Evolutionary conservation across 352 stramenopile species (phyloP).

Genomic region (Globisporangium megalacanthum): DNA sequence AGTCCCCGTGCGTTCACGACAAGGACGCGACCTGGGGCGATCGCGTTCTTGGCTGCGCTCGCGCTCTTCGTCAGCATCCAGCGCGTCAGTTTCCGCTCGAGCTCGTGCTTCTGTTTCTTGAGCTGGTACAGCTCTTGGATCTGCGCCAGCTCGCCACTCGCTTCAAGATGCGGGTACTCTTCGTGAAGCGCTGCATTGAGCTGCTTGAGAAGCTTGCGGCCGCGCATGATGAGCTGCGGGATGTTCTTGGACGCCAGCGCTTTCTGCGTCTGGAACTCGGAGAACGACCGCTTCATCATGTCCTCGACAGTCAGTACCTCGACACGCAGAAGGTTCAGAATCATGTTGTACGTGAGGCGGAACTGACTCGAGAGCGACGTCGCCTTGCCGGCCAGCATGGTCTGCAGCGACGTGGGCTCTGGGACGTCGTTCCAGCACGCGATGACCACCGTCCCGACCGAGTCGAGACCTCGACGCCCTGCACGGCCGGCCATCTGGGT

Average conservation of each 20-base stretch:
- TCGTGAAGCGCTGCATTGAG: conserved; percentile 43
- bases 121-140: conserved; percentile 70
- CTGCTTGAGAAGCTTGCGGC: conserved; percentile 40
- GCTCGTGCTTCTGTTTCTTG: conserved; percentile 59
- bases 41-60: conserved; percentile 50
- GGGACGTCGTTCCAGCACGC: conserved; percentile 98
- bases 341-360: conserved; percentile 98
- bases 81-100: conserved; percentile 68
- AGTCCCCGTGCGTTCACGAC: conserved; percentile 65
- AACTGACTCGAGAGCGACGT: conserved; percentile 97
- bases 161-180: conserved; percentile 59
- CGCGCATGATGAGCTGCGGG: conserved; percentile 65
- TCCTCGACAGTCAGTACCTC: conserved; percentile 88
- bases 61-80: conserved; percentile 68
- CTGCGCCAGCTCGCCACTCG: conserved; percentile 45
- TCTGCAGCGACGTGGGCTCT: conserved; percentile 89
- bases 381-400: conserved; percentile 94
- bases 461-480: conserved; percentile 95
- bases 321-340: conserved; percentile 94
- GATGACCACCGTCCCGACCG: conserved; percentile 96
- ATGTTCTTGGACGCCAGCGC: conserved; percentile 74
- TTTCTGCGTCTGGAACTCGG: conserved; percentile 94
- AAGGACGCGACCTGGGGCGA: conserved; percentile 54
- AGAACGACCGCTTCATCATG: conserved; percentile 98
- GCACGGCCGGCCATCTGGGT: conserved; percentile 98